phyloP scores from a whole-genome alignment of 2,329 filamentous ascomycete genomes.

The Huntiella bhutanensis region DNA sequence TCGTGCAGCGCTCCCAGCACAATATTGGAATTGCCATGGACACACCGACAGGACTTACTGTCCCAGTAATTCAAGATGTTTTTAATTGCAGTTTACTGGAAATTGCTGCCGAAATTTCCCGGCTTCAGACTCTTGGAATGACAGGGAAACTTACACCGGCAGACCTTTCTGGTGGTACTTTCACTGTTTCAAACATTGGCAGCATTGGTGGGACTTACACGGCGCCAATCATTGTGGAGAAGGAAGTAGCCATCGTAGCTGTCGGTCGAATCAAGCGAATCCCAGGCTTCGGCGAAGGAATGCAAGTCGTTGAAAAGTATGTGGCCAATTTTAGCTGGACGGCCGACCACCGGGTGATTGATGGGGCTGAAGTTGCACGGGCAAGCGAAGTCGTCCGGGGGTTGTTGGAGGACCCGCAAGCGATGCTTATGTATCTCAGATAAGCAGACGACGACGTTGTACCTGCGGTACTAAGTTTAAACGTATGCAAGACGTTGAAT shows the following conservation, averaged over 20 bases:
- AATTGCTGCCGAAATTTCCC: constrained; percentile 56
- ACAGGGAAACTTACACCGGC: constrained; percentile 54
- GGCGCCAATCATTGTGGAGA: constrained; percentile 74
- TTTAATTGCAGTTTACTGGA: constrained; percentile 55
- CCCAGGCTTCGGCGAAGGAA: constrained; percentile 49
- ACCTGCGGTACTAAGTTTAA: constrained; percentile 1
- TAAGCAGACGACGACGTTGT: constrained; percentile 21
- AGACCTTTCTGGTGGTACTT: constrained; percentile 72
- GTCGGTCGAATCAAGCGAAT: constrained; percentile 64
- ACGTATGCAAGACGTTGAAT: too few species aligned
- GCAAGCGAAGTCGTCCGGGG: constrained; percentile 65
- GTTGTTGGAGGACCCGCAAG: constrained; percentile 67
- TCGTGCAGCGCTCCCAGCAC: constrained; percentile 67
- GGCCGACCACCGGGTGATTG: constrained; percentile 83
- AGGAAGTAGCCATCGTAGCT: constrained; percentile 80
- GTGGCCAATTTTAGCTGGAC: constrained; percentile 90
- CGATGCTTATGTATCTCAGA: constrained; percentile 67
- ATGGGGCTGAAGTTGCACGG: constrained; percentile 84
- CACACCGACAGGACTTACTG: constrained; percentile 69
- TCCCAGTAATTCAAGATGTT: constrained; percentile 81
- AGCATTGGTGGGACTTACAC: constrained; percentile 87
- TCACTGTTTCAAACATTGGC: constrained; percentile 93
- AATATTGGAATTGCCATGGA: constrained; percentile 96
- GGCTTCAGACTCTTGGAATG: constrained; percentile 53
- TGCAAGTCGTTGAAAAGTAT: constrained; percentile 52